Percentiles rank a stretch among this genome's conserved stretches.
Conservation (phyloP, 495 filamentous ascomycete species). For the Penicilliopsis zonata region DNA sequence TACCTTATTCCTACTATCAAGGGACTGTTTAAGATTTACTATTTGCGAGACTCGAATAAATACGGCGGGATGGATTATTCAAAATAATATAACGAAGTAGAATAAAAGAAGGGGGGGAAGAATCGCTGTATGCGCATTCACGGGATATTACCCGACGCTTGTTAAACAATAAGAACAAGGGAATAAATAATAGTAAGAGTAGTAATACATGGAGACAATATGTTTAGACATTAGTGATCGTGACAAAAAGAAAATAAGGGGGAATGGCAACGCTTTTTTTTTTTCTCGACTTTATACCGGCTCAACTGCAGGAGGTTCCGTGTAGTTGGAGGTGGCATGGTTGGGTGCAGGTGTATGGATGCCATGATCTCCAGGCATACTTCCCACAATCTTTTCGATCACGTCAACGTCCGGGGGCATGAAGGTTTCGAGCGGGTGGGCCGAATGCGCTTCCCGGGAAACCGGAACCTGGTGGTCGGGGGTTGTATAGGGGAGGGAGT, state of each 20-base stretch:
- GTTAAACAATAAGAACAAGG: too few species aligned
- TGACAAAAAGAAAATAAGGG: conserved; percentile 20
- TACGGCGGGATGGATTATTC: too few species aligned
- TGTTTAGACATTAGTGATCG: conserved; percentile 10
- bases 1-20: too few species aligned
- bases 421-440: conserved; percentile 23
- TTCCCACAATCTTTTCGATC: conserved; percentile 29
- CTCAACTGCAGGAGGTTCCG: conserved; percentile 22
- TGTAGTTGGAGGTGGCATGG: conserved; percentile 18
- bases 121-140: too few species aligned
- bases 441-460: conserved; percentile 23
- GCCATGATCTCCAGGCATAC: conserved; percentile 20
- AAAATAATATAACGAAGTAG: too few species aligned
- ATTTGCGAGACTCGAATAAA: too few species aligned
- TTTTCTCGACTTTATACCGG: conserved; percentile 10
- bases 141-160: too few species aligned
- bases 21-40: too few species aligned
- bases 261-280: conserved; percentile 6
- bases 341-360: conserved; percentile 31
- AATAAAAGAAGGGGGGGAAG: too few species aligned
- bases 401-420: conserved; percentile 28
- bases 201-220: conserved; percentile 8
- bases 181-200: conserved; percentile 3
- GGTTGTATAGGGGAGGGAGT: conserved; percentile 21
- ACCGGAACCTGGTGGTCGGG: conserved; percentile 21